Evolutionary conservation across 352 stramenopile species (phyloP).

Genomic region (Globisporangium barbulae): DNA sequence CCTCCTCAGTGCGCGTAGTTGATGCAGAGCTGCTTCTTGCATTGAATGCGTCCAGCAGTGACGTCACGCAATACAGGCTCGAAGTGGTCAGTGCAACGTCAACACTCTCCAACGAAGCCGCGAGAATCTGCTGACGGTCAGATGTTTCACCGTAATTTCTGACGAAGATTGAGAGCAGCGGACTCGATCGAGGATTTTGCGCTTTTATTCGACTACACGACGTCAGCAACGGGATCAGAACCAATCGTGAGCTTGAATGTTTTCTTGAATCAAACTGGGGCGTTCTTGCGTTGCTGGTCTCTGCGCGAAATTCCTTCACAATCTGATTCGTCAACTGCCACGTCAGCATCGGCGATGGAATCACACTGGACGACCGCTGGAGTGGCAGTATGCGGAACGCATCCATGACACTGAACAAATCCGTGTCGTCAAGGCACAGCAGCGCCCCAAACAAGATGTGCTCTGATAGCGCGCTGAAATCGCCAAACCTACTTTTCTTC

Average conservation of each 20-base stretch:
- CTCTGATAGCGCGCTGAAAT: conserved; percentile 35
- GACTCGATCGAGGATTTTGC: conserved; percentile 21
- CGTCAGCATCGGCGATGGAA: conserved; percentile 40
- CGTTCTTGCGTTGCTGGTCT: background rate
- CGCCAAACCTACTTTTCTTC: conserved; percentile 28
- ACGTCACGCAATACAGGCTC: conserved; percentile 39
- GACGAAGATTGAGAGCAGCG: conserved; percentile 39
- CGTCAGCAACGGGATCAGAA: conserved; percentile 35
- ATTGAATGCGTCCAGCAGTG: conserved; percentile 13
- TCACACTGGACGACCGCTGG: background rate
- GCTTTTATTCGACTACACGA: conserved; percentile 21
- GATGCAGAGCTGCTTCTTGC: background rate
- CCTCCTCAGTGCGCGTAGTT: background rate
- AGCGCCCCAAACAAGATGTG: conserved; percentile 42
- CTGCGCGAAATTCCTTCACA: conserved; percentile 35
- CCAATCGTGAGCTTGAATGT: background rate
- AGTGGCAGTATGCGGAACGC: conserved; percentile 13
- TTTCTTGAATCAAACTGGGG: background rate
- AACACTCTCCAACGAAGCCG: conserved; percentile 40
- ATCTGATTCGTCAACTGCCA: conserved; percentile 54
- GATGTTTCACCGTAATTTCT: conserved; percentile 46
- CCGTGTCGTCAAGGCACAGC: conserved; percentile 40
- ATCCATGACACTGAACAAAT: conserved; percentile 30
- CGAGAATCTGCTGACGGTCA: conserved; percentile 26
- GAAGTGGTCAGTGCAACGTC: conserved; percentile 47